Conservation (phyloP, 1,284 basidiomycete species). For the Trametes versicolor region DNA sequence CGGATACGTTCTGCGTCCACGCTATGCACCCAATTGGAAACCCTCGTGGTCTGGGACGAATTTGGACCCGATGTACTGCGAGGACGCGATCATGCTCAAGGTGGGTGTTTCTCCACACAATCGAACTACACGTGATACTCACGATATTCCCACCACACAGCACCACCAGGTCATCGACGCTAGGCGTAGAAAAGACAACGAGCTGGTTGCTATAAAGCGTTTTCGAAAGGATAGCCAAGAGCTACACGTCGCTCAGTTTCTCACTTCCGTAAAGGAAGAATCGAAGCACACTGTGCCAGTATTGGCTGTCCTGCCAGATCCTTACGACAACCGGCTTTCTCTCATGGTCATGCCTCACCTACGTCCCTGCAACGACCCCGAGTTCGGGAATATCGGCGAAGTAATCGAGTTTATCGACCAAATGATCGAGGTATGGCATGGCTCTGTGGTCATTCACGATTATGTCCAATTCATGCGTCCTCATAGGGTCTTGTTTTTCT, state of each 20-base stretch:
- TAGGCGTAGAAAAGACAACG: slow-evolving; percentile 24
- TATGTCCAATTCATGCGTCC: not conserved
- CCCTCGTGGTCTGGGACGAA: not conserved
- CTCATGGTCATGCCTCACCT: slow-evolving; percentile 42
- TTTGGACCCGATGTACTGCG: not conserved
- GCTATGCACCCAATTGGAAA: slow-evolving; percentile 17
- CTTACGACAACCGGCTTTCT: slow-evolving; percentile 13
- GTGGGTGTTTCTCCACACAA: slow-evolving; percentile 10
- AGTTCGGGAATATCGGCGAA: slow-evolving; percentile 37
- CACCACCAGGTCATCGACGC: slow-evolving; percentile 38
- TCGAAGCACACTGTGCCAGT: slow-evolving; percentile 34
- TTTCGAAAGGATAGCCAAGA: slow-evolving; percentile 19
- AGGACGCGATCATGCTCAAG: slow-evolving; percentile 11
- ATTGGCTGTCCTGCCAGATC: slow-evolving; percentile 32
- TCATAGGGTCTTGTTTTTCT: slow-evolving; percentile 42
- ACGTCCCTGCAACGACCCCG: slow-evolving; percentile 35
- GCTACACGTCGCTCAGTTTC: slow-evolving; percentile 23
- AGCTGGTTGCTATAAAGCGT: slow-evolving; percentile 38
- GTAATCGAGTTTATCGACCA: slow-evolving; percentile 41
- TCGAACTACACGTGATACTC: no score
- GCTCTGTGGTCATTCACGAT: not conserved
- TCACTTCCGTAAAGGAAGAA: slow-evolving; percentile 14
- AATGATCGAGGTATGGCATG: slow-evolving; percentile 37
- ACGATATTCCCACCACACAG: not conserved
- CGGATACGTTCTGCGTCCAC: slow-evolving; percentile 16